Conservation (phyloP, 192 early-diverging fungal genomes). For the Backusella mclennaniae region DNA sequence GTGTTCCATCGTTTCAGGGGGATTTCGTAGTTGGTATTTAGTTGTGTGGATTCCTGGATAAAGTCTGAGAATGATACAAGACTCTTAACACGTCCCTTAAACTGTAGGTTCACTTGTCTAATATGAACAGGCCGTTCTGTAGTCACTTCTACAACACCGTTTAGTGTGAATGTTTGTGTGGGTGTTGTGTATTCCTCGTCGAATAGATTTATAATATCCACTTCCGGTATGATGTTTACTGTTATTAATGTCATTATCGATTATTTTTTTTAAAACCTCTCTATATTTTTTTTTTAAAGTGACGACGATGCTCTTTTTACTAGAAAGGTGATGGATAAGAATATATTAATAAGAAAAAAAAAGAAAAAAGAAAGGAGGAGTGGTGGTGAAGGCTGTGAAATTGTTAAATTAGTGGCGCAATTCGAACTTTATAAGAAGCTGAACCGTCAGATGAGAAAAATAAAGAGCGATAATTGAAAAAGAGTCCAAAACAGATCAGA, state of each 20-base stretch:
- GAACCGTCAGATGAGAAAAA: neutral
- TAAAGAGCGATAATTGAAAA: neutral
- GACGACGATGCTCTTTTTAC: no score
- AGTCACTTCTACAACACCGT: neutral
- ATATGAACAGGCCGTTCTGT: neutral
- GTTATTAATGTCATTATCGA: neutral
- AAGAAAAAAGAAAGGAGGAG: neutral
- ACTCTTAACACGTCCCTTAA: neutral
- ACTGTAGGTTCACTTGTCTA: conserved; percentile 4
- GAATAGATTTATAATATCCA: conserved; percentile 6
- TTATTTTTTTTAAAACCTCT: neutral
- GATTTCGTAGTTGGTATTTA: neutral
- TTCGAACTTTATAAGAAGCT: neutral
- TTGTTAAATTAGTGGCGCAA: neutral
- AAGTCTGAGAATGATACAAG: neutral
- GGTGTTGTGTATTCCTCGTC: neutral
- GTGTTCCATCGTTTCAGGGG: conserved; percentile 1
- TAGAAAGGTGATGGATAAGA: no score
- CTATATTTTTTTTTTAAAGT: no score
- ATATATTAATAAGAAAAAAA: neutral
- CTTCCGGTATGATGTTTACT: conserved; percentile 10
- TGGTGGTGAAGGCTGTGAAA: neutral
- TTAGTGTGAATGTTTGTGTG: neutral
- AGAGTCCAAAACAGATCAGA: neutral
- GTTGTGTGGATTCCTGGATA: neutral